Evolutionary conservation across 495 filamentous ascomycete genomes (phyloP).

Genomic region (Collariella sp.): DNA sequence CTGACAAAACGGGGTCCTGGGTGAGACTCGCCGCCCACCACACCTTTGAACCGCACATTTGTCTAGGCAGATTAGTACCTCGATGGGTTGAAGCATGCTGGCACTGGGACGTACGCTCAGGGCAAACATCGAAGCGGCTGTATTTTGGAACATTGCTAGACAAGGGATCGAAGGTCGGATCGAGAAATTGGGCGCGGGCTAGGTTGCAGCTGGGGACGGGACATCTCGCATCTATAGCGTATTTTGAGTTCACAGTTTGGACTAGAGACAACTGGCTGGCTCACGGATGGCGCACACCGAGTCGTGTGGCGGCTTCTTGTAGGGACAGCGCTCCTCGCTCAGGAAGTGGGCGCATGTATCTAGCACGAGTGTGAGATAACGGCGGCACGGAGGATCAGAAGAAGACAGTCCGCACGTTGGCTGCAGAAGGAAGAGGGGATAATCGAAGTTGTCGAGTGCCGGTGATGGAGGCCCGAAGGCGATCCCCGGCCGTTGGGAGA

Average conservation of each 20-base stretch:
- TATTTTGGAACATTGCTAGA: slow-evolving; percentile 15
- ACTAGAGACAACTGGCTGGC: background rate
- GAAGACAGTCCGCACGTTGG: slow-evolving; percentile 11
- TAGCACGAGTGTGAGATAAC: background rate
- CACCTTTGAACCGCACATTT: slow-evolving; percentile 20
- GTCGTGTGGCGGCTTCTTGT: slow-evolving; percentile 22
- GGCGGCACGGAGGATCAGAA: background rate
- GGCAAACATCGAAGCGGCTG: slow-evolving; percentile 19
- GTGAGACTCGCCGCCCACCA: background rate
- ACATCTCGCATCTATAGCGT: slow-evolving; percentile 15
- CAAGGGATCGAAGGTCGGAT: slow-evolving; percentile 15
- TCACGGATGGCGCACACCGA: slow-evolving; percentile 21
- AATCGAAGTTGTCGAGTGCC: slow-evolving; percentile 10
- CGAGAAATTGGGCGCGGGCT: slow-evolving; percentile 20
- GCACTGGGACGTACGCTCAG: slow-evolving; percentile 18
- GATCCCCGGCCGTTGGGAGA: slow-evolving; percentile 10
- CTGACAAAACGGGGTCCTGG: slow-evolving; percentile 10
- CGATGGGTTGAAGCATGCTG: background rate
- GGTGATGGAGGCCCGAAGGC: slow-evolving; percentile 6
- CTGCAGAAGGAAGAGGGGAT: slow-evolving; percentile 20
- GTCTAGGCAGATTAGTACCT: slow-evolving; percentile 14
- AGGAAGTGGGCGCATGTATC: slow-evolving; percentile 21
- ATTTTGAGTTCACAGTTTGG: background rate
- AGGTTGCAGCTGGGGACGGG: slow-evolving; percentile 18
- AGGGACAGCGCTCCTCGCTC: slow-evolving; percentile 16